phyloP scores from a whole-genome alignment of 1,284 basidiomycete genomes.

The Ganoderma meredithae region DNA sequence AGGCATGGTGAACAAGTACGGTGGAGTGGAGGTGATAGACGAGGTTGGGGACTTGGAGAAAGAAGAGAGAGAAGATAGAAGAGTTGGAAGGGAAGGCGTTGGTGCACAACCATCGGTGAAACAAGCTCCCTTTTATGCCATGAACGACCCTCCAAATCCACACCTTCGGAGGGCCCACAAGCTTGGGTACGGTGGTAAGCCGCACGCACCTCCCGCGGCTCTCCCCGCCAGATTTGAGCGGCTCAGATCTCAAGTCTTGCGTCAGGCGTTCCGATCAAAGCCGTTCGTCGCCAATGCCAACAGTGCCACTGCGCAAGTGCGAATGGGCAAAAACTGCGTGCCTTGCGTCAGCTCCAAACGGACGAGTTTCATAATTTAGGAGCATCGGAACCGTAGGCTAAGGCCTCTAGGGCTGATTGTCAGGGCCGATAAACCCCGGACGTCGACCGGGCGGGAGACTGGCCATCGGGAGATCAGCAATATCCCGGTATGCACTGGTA shows the following conservation, averaged over 20 bases:
- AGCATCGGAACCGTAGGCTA: conserved; percentile 8
- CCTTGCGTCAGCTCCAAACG: conserved; percentile 13
- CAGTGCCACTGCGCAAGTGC: conserved; percentile 10
- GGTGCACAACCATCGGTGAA: neutral
- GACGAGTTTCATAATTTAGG: conserved; percentile 12
- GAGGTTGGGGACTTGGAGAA: neutral
- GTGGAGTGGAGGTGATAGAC: conserved; percentile 10
- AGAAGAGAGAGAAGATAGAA: neutral
- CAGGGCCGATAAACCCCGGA: conserved; percentile 11
- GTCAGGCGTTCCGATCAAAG: conserved; percentile 16
- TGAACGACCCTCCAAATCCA: neutral
- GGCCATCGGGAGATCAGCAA: conserved; percentile 14
- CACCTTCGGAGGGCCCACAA: neutral
- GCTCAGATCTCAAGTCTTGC: conserved; percentile 4
- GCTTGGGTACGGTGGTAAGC: neutral
- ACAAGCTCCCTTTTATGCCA: conserved; percentile 3
- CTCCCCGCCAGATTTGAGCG: conserved; percentile 8
- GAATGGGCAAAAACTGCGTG: conserved; percentile 5
- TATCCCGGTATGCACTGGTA: conserved; percentile 26
- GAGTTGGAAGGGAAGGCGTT: neutral
- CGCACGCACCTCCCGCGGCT: neutral
- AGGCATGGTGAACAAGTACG: conserved; percentile 22
- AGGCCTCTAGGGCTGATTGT: conserved; percentile 10
- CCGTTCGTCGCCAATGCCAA: conserved; percentile 11
- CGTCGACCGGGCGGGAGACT: conserved; percentile 15